Percentiles rank a stretch among this genome's conserved stretches.
Conservation (phyloP, 2,329 filamentous ascomycete species). For the Fusarium pilosicola region DNA sequence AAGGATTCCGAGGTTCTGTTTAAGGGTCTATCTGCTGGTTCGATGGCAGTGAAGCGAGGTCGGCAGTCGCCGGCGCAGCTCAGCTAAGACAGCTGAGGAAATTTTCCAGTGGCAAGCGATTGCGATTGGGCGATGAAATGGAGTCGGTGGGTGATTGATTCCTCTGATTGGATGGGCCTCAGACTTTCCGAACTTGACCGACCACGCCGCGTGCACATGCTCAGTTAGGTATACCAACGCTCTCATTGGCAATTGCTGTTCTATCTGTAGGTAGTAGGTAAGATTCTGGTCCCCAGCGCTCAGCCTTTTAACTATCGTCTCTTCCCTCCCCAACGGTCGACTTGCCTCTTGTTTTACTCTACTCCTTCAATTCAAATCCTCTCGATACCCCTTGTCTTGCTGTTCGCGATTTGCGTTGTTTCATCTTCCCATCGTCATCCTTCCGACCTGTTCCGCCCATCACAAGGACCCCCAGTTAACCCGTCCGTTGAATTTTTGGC, state of each 20-base stretch:
- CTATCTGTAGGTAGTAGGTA: not conserved
- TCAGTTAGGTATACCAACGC: conserved; percentile 31
- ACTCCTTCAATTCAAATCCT: not conserved
- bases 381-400: conserved; percentile 4
- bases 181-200: conserved; percentile 42
- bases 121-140: conserved; percentile 22
- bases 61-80: conserved; percentile 26
- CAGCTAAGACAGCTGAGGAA: conserved; percentile 17
- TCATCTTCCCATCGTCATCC: conserved; percentile 5
- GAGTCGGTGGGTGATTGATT: not conserved
- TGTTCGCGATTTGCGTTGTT: conserved; percentile 13
- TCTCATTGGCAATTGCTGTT: conserved; percentile 41
- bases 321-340: not conserved
- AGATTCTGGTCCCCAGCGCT: not conserved
- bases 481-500: conserved; percentile 33
- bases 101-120: conserved; percentile 20
- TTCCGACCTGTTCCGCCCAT: conserved; percentile 37
- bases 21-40: conserved; percentile 10
- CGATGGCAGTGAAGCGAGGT: conserved; percentile 6
- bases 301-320: conserved; percentile 7
- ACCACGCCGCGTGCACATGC: conserved; percentile 29
- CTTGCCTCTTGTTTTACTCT: not conserved
- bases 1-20: conserved; percentile 9
- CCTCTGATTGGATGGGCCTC: conserved; percentile 13
- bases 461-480: conserved; percentile 18